Evolutionary conservation across 306 rosid species (phyloP).

Genomic region (Cucurbita pepo): DNA sequence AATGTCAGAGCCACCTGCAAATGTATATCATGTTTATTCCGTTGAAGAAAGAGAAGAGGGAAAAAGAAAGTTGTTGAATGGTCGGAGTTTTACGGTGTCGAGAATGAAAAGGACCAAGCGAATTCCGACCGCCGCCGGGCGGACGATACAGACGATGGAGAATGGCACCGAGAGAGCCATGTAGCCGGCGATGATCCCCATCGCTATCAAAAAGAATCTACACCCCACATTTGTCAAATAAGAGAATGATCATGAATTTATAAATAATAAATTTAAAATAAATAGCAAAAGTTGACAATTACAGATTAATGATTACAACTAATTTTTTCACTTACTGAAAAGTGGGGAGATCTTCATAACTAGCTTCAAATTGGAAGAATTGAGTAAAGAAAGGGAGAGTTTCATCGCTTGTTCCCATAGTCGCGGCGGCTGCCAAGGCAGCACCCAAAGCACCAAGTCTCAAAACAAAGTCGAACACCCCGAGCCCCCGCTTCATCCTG

Average conservation of each 20-base stretch:
- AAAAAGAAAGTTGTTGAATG: neutral
- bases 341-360: conserved; percentile 55
- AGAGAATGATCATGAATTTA: too few species aligned
- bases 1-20: conserved; percentile 58
- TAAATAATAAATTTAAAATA: too few species aligned
- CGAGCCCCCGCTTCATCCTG: conserved; percentile 52
- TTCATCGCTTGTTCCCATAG: conserved; percentile 67
- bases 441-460: conserved; percentile 61
- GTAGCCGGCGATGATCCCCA: conserved; percentile 74
- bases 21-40: neutral
- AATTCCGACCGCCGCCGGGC: conserved; percentile 54
- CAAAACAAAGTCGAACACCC: conserved; percentile 48
- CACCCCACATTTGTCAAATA: too few species aligned
- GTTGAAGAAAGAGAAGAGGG: neutral
- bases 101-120: conserved; percentile 53
- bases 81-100: conserved; percentile 37
- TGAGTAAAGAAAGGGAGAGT: conserved; percentile 84
- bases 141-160: conserved; percentile 51
- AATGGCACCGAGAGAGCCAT: conserved; percentile 69
- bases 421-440: conserved; percentile 49
- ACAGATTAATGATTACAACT: too few species aligned
- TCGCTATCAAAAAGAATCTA: conserved; percentile 70
- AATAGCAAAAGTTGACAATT: too few species aligned
- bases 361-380: conserved; percentile 83
- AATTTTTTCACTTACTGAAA: conserved; percentile 28